These are phyloP conservation scores for Sporothrix curviconia DNA, from an alignment of 2,329 filamentous ascomycete genomes.

Conservation along the genomic window DNA sequence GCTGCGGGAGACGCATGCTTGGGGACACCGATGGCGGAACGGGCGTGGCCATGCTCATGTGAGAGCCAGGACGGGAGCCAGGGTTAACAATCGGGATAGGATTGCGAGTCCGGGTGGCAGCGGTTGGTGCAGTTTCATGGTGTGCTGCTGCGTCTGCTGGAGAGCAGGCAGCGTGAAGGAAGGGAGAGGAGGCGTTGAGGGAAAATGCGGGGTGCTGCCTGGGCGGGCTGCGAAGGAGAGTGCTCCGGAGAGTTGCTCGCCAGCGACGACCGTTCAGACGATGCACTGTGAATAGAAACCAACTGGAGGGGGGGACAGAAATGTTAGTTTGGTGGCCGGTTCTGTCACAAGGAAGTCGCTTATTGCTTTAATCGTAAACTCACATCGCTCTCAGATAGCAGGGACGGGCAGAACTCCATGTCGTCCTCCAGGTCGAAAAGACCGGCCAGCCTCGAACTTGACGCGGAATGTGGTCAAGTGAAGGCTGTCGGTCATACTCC, in stretches of 20 bases:
- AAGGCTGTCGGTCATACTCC: constrained; percentile 72
- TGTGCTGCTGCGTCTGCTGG: constrained; percentile 51
- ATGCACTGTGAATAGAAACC: constrained; percentile 81
- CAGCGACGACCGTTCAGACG: constrained; percentile 87
- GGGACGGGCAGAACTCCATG: constrained; percentile 86
- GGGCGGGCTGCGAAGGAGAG: constrained; percentile 80
- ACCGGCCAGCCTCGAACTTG: constrained; percentile 84
- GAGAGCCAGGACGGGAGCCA: constrained; percentile 55
- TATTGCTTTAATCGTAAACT: too few species aligned
- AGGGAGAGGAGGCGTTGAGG: constrained; percentile 59
- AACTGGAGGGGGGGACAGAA: constrained; percentile 49
- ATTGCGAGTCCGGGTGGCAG: constrained; percentile 83
- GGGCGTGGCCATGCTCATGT: constrained; percentile 76
- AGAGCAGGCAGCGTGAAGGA: constrained; percentile 59
- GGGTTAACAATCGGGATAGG: constrained; percentile 96
- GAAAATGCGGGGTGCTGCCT: constrained; percentile 73
- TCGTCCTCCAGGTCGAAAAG: constrained; percentile 95
- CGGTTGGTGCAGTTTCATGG: constrained; percentile 77
- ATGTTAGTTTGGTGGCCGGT: constrained; percentile 3
- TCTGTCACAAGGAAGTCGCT: too few species aligned
- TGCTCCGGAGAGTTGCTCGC: constrained; percentile 90
- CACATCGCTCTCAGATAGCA: constrained; percentile 92
- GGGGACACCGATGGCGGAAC: constrained; percentile 65
- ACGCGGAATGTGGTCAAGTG: constrained; percentile 72
- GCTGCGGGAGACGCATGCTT: constrained; percentile 47